Evolutionary conservation across 2,329 filamentous ascomycete genomes (phyloP), one percentile per base, ranked within the genome.

Genomic region (Phaeoacremonium minimum): DNA sequence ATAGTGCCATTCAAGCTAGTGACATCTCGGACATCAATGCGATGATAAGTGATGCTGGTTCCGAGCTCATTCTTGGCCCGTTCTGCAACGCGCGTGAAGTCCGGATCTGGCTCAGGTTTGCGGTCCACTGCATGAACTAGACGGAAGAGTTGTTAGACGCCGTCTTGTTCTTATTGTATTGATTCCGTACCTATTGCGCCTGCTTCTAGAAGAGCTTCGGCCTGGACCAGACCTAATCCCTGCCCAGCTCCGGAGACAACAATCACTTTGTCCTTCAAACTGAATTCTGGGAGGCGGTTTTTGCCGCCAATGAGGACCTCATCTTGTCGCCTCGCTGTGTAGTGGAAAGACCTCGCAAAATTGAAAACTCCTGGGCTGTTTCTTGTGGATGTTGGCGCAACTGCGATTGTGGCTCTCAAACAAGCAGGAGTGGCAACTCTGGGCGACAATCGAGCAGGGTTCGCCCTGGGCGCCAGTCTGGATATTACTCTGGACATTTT

Each of bases 1-100:
- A 94, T 70, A 35, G 85, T 73, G 29, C 66, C 67, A 56, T 90
- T 83, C 31, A 95, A 71, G 28, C 69, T 61, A 5, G 71, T 66
- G 15, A 83, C 80, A 53, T 93, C 80, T 18, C 86, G 78, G 14
- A 95, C 87, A 54, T 95, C 89, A 41, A 90, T 77, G 46, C 83
- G 79, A 52, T 83, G 80, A 67, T 94, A 95, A 36, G 80, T 71
- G 30, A 93, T 61, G 32, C 73, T 75, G 2, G 80, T 83, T 46
- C 72, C 76, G n/a, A 88, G 70, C 52, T 84, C 77, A 31, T 73
- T 64, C 20, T 65, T 64, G 28, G 85, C 84, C 35, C 77, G 73
- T 44, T 74, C 66, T 35, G 83, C 80, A 37, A 90, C 71, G 28
- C 65, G 63, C 39, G 73, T 72, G 58, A 90, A 93, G 40, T 80